Conservation (phyloP, 306 rosid genomes). For the Casuarina cunninghamiana region DNA sequence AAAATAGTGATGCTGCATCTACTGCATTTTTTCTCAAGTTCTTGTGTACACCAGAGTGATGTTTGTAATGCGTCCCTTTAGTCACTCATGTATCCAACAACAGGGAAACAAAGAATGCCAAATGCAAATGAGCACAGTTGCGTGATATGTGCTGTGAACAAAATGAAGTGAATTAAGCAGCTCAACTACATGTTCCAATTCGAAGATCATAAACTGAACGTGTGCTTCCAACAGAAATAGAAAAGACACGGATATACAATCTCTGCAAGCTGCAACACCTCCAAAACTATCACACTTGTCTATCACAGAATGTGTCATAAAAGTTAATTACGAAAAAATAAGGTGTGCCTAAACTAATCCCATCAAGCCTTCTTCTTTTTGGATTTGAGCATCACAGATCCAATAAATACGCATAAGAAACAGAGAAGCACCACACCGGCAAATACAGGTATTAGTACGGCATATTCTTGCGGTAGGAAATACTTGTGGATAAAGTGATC, state of each 20-base stretch:
- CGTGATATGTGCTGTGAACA: neutral
- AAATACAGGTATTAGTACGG: constrained; percentile 75
- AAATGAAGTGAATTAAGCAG: neutral
- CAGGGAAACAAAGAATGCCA: neutral
- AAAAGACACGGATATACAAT: neutral
- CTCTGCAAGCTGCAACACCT: no score
- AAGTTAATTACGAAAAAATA: neutral
- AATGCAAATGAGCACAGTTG: neutral
- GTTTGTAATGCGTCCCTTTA: no score
- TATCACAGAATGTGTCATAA: neutral
- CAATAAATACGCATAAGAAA: constrained; percentile 71
- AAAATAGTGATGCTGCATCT: no score
- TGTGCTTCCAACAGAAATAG: neutral
- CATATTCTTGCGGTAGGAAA: constrained; percentile 89
- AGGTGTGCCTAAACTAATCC: neutral
- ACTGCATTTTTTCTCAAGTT: no score
- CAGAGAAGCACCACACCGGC: constrained; percentile 74
- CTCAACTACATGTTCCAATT: neutral
- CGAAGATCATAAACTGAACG: neutral
- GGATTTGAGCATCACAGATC: constrained; percentile 90
- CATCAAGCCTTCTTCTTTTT: constrained; percentile 78
- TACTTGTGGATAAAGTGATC: constrained; percentile 84
- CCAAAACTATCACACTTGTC: no score
- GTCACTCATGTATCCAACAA: no score
- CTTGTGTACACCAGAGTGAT: no score